phyloP scores from a whole-genome alignment of 2,329 filamentous ascomycete species.

The Apiospora arundinis region DNA sequence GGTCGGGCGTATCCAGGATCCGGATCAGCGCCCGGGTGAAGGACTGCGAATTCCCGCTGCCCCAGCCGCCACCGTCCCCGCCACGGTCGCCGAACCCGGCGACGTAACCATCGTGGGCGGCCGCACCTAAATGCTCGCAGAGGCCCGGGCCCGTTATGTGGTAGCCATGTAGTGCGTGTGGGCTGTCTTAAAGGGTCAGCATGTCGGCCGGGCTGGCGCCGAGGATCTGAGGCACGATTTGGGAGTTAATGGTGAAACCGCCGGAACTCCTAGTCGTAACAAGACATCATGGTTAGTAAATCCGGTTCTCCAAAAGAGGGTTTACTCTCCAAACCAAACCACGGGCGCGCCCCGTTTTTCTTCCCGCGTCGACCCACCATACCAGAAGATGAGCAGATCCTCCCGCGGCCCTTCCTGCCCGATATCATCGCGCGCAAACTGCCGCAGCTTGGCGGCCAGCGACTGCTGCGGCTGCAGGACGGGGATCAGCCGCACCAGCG shows the following conservation, averaged over 20 bases:
- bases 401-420: neutral
- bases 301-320: neutral
- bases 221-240: slow-evolving; percentile 21
- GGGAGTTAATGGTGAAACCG: slow-evolving; percentile 15
- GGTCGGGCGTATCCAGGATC: slow-evolving; percentile 13
- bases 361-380: slow-evolving; percentile 17
- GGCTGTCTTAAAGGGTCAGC: slow-evolving; percentile 24
- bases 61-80: too few species aligned
- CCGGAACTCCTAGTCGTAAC: neutral
- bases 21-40: slow-evolving; percentile 23
- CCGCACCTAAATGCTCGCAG: slow-evolving; percentile 21
- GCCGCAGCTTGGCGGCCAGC: neutral
- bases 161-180: slow-evolving; percentile 4
- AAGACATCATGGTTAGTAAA: neutral
- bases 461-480: slow-evolving; percentile 4
- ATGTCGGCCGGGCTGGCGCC: slow-evolving; percentile 17
- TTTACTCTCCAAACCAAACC: slow-evolving; percentile 24
- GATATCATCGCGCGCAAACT: slow-evolving; percentile 3
- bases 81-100: neutral
- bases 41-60: neutral
- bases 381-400: slow-evolving; percentile 25
- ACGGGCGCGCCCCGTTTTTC: neutral
- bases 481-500: slow-evolving; percentile 22
- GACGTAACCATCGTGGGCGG: neutral
- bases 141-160: neutral